These are phyloP conservation scores for Echites panduratus DNA, from an alignment of 257 asterid species.

Conservation along the genomic window DNA sequence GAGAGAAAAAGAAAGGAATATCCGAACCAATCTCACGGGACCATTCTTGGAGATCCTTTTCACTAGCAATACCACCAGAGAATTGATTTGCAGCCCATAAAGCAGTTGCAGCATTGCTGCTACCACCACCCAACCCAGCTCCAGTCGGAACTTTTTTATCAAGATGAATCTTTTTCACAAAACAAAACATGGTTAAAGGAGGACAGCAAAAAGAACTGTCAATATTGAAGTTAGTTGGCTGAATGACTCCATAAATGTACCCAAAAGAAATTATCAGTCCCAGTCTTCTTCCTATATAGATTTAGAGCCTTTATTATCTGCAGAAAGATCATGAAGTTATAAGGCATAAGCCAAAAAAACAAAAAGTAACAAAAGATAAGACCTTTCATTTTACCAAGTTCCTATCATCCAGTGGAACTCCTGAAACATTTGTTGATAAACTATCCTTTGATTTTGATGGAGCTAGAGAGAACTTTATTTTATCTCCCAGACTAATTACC, in stretches of 20 bases:
- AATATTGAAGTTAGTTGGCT: background rate
- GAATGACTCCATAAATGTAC: conserved; percentile 27
- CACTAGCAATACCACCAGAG: conserved; percentile 72
- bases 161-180: conserved; percentile 62
- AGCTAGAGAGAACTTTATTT: conserved; percentile 74
- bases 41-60: conserved; percentile 93
- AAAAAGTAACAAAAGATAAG: conserved; percentile 11
- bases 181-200: background rate
- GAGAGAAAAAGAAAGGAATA: conserved; percentile 92
- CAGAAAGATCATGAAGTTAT: conserved; percentile 21
- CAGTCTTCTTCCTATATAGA: conserved; percentile 89
- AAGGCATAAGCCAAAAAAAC: background rate
- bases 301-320: conserved; percentile 97
- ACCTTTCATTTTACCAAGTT: conserved; percentile 49
- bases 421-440: conserved; percentile 69
- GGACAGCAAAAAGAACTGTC: conserved; percentile 3
- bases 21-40: conserved; percentile 96
- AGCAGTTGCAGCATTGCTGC: conserved; percentile 99
- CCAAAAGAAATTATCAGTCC: conserved; percentile 72
- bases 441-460: conserved; percentile 76
- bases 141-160: conserved; percentile 97
- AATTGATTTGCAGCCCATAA: conserved; percentile 99
- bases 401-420: conserved; percentile 76
- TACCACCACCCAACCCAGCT: conserved; percentile 99
- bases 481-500: conserved; percentile 95